Evolutionary conservation across 148 eudicot genomes (phyloP).

Genomic region (Silene latifolia): DNA sequence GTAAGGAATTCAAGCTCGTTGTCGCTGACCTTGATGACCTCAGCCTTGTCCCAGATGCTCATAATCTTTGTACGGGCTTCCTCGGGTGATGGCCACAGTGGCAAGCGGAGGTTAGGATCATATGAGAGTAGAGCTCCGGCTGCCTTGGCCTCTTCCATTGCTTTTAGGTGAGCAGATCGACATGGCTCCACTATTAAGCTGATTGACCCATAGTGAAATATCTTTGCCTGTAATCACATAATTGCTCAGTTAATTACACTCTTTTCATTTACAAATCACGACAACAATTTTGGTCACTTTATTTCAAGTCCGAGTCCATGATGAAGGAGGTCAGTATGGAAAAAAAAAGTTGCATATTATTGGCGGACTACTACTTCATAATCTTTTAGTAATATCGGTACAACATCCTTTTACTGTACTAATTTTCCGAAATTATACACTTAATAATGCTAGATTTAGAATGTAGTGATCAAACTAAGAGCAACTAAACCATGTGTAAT

Average conservation of each 20-base stretch:
- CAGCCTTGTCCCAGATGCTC: constrained; percentile 93
- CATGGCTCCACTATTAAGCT: constrained; percentile 95
- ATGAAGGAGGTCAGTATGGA: too few species aligned
- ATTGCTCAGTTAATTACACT: not conserved
- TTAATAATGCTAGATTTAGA: too few species aligned
- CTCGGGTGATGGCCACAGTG: constrained; percentile 72
- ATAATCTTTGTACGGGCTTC: constrained; percentile 66
- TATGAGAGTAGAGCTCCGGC: constrained; percentile 64
- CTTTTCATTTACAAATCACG: not conserved
- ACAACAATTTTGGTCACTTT: too few species aligned
- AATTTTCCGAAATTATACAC: too few species aligned
- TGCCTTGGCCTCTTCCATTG: constrained; percentile 82
- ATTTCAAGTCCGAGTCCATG: too few species aligned
- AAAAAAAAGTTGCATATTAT: too few species aligned
- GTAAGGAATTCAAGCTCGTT: constrained; percentile 74
- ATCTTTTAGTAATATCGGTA: too few species aligned
- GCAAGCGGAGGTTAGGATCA: constrained; percentile 82
- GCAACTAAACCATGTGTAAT: too few species aligned
- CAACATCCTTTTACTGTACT: too few species aligned
- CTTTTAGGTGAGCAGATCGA: constrained; percentile 81
- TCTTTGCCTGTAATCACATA: constrained; percentile 44
- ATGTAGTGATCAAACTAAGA: too few species aligned
- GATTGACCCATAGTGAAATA: constrained; percentile 84
- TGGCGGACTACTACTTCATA: too few species aligned
- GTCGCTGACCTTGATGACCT: constrained; percentile 84